Base-by-base conservation (phyloP, 108 stramenopile genomes). In the Pelagomonas calceolata region DNA sequence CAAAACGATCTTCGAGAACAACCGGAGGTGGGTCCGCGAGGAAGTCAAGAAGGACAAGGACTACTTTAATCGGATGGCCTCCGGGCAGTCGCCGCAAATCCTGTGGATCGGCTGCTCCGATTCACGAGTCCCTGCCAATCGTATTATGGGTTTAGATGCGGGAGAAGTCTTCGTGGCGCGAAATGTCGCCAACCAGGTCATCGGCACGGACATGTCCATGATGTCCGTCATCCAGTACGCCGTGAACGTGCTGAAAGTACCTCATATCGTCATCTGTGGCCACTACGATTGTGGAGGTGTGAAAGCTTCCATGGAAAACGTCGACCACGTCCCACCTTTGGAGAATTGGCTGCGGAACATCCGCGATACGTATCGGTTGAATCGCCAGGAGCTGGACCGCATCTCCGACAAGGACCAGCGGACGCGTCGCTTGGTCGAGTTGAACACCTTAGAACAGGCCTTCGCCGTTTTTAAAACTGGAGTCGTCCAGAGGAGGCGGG, bases 261-360 rank as follows among this genome's bases (percentile, higher is more conserved):
- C 68, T 34, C 82, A 89, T 67, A 87, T 89, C 67, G 72, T 89
- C 66, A 87, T 89, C 44, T 80, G 77, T 66, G 88, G 89, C 30
- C 87, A 90, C 75, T 88, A 90, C 78, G 85, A 86, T 30, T 88
- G 87, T 68, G 87, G 86, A 17, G 86, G 87, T 4, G 74, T 89
- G 16, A 66, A 76, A 32, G 86, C 86, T 21, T 74, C 77, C 43
- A 45, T 64, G 63, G 67, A 66, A 33, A 79, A 84, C 72, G 26
- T 32, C 60, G 73, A 75, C 73, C 81, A 73, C 71, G 68, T 10
- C 37, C 77, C 75, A n/a, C n/a, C n/a, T n/a, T 75, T 81, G 31
- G 85, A 84, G 73, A 77, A 80, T 71, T 86, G 85, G 85, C 82
- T 86, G 46, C 76, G 74, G 64, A 73, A 81, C 72, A 87, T 87